phyloP scores from a whole-genome alignment of 495 filamentous ascomycete genomes.

The Talaromyces thailandensis region DNA sequence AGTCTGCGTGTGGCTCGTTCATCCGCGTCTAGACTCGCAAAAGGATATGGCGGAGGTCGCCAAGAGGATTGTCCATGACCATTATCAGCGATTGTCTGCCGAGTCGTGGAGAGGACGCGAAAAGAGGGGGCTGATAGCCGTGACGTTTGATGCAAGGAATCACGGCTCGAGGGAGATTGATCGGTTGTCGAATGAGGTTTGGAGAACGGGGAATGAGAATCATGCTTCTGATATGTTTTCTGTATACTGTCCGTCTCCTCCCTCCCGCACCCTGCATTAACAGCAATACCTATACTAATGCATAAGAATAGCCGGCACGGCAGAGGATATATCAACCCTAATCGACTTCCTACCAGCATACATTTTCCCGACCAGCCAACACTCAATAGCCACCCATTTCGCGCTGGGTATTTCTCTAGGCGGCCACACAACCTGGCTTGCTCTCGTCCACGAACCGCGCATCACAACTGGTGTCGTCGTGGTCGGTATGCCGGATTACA shows the following conservation, averaged over 20 bases:
- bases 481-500: slow-evolving; percentile 86
- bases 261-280: background rate
- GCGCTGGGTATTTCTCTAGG: slow-evolving; percentile 78
- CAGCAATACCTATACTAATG: background rate
- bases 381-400: slow-evolving; percentile 57
- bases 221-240: slow-evolving; percentile 89
- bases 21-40: slow-evolving; percentile 62
- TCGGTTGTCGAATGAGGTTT: slow-evolving; percentile 55
- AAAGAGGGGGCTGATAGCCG: slow-evolving; percentile 56
- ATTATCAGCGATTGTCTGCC: slow-evolving; percentile 23
- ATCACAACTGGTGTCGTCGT: slow-evolving; percentile 67
- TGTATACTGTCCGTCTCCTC: slow-evolving; percentile 43
- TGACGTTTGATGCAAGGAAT: slow-evolving; percentile 84
- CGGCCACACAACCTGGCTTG: slow-evolving; percentile 81
- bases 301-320: slow-evolving; percentile 51
- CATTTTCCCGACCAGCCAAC: slow-evolving; percentile 48
- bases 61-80: slow-evolving; percentile 38
- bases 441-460: slow-evolving; percentile 67
- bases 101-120: slow-evolving; percentile 15
- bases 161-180: slow-evolving; percentile 66
- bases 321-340: slow-evolving; percentile 59
- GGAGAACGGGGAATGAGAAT: slow-evolving; percentile 67
- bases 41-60: slow-evolving; percentile 61
- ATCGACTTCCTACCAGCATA: slow-evolving; percentile 71
- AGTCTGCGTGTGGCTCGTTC: slow-evolving; percentile 79